These are phyloP conservation scores for Alternaria arbusti DNA, from an alignment of 2,329 filamentous ascomycete species.

Conservation along the genomic window DNA sequence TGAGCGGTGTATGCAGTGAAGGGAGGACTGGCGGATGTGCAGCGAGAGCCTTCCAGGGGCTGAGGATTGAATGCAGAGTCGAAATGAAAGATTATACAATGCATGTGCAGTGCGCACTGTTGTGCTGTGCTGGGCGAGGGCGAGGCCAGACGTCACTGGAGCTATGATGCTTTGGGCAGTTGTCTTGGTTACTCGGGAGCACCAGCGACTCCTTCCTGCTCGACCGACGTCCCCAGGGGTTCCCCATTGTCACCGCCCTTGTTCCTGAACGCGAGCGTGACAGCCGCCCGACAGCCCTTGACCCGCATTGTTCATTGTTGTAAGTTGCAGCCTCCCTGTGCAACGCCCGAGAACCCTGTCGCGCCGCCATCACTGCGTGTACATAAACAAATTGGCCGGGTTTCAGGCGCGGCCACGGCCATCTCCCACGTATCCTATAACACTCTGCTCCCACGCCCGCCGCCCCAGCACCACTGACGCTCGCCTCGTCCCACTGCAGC, in stretches of 20 bases:
- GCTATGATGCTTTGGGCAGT: conserved; percentile 21
- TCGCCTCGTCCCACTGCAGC: conserved; percentile 42
- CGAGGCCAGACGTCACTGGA: conserved; percentile 22
- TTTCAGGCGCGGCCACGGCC: conserved; percentile 32
- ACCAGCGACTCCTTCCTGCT: conserved; percentile 9
- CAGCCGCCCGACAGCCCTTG: not conserved
- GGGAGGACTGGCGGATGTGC: not conserved
- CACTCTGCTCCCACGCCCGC: conserved; percentile 5
- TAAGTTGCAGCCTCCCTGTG: conserved; percentile 24
- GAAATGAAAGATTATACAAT: conserved; percentile 2
- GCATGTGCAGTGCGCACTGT: conserved; percentile 1
- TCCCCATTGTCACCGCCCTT: conserved; percentile 9
- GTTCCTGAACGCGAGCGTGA: not conserved
- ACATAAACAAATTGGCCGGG: conserved; percentile 31
- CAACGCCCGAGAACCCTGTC: conserved; percentile 21
- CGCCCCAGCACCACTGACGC: conserved; percentile 35
- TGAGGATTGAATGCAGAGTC: not conserved
- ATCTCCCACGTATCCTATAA: conserved; percentile 31
- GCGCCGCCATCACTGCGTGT: conserved; percentile 25
- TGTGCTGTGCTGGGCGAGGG: conserved; percentile 12
- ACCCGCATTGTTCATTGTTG: conserved; percentile 22
- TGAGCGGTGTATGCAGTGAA: not conserved
- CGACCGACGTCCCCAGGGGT: conserved; percentile 13
- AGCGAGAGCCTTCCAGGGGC: not conserved
- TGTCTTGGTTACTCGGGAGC: conserved; percentile 24